Evolutionary conservation across 1,139 yeast genomes (phyloP).

Genomic region (Hemisphaericaspora subhashii): DNA sequence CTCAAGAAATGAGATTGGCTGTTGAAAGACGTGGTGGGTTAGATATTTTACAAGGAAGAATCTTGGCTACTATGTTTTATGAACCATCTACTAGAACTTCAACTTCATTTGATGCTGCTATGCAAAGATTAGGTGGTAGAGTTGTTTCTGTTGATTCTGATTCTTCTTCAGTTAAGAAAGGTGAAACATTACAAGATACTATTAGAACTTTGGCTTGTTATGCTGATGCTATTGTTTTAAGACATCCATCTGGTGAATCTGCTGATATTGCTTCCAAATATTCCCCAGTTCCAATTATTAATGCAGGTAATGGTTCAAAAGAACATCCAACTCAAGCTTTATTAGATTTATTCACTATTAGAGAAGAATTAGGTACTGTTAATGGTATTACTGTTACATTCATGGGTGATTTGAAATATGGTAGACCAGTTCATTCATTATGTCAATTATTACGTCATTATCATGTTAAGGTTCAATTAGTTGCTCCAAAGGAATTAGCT

Average conservation of each 20-base stretch:
- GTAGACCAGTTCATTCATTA: constrained; percentile 97
- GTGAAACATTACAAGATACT: constrained; percentile 97
- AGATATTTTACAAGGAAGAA: constrained; percentile 86
- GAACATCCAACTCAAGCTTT: constrained; percentile 99
- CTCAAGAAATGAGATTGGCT: constrained; percentile 96
- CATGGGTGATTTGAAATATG: constrained; percentile 98
- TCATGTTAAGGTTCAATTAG: constrained; percentile 90
- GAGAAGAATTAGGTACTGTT: constrained; percentile 98
- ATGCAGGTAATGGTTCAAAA: constrained; percentile 96
- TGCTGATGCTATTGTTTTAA: constrained; percentile 93
- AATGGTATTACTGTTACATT: constrained; percentile 97
- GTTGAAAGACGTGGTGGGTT: constrained; percentile 96
- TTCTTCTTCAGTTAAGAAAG: constrained; percentile 92
- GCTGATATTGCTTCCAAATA: constrained; percentile 94
- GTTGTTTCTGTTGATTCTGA: constrained; percentile 84
- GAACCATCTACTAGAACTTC: constrained; percentile 98
- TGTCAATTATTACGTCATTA: constrained; percentile 88
- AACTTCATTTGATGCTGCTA: constrained; percentile 96
- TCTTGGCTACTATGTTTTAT: constrained; percentile 92
- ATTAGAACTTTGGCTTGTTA: constrained; percentile 92
- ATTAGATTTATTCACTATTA: constrained; percentile 93
- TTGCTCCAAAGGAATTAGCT: constrained; percentile 83
- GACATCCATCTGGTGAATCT: constrained; percentile 92
- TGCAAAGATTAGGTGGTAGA: constrained; percentile 99
- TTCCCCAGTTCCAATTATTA: constrained; percentile 95